Percentiles rank a stretch among this genome's conserved stretches.
Evolutionary conservation across 208 protist species (phyloP).

Genomic region (Acanthamoeba sp.): DNA sequence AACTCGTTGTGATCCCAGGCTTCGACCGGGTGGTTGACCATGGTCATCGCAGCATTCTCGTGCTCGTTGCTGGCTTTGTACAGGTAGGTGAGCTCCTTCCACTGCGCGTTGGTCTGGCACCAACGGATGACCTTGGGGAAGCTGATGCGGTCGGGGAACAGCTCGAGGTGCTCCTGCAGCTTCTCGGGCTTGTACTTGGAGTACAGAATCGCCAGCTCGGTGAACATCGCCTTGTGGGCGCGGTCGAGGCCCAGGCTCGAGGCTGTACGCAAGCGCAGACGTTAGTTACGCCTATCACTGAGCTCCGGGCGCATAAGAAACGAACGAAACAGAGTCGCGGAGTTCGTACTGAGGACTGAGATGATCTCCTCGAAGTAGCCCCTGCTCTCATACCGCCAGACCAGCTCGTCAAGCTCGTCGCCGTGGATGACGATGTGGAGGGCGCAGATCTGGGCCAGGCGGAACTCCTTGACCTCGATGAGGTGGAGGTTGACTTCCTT

Average conservation of each 20-base stretch:
- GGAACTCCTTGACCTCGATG: conserved; percentile 98
- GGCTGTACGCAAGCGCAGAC: conserved; percentile 89
- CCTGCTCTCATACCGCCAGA: conserved; percentile 90
- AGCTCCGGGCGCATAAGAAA: no score
- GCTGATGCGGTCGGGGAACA: conserved; percentile 97
- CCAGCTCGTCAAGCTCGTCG: conserved; percentile 97
- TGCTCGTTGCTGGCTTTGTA: conserved; percentile 95
- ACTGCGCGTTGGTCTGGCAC: conserved; percentile 97
- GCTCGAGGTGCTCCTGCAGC: conserved; percentile 99
- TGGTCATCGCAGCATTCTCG: conserved; percentile 97
- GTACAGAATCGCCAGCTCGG: conserved; percentile 99
- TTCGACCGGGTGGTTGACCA: conserved; percentile 98
- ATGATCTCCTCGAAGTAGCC: conserved; percentile 87
- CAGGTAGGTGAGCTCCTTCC: conserved; percentile 91
- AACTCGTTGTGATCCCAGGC: conserved; percentile 98
- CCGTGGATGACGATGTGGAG: conserved; percentile 98
- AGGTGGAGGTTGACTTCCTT: conserved; percentile 96
- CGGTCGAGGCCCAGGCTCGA: conserved; percentile 95
- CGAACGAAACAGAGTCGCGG: neutral
- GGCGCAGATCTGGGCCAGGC: conserved; percentile 97
- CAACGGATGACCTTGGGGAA: conserved; percentile 97
- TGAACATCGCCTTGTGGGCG: conserved; percentile 99
- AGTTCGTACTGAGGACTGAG: conserved; percentile 36
- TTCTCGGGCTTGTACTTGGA: conserved; percentile 99
- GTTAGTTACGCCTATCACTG: no score